Conservation (phyloP, 208 protist species). For the Trypanosoma theileri region DNA sequence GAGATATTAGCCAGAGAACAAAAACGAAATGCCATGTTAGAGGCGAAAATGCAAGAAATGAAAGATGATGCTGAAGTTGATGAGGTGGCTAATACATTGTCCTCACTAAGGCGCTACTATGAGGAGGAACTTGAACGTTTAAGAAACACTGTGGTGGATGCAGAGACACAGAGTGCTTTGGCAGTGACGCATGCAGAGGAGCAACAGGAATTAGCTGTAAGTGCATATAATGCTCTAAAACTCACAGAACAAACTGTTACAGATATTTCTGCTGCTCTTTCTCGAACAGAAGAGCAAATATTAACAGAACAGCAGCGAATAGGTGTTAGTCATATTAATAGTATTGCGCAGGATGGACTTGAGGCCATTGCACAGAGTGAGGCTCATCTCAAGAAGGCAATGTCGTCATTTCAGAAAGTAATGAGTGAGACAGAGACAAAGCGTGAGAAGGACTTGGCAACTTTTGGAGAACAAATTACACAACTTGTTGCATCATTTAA, state of each 20-base stretch:
- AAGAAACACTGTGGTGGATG: slow-evolving; percentile 30
- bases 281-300: slow-evolving; percentile 16
- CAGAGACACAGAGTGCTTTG: slow-evolving; percentile 27
- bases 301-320: neutral
- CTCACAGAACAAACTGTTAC: neutral
- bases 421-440: slow-evolving; percentile 8
- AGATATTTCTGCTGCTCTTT: slow-evolving; percentile 29
- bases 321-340: neutral
- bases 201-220: slow-evolving; percentile 14
- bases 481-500: slow-evolving; percentile 25
- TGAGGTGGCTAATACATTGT: slow-evolving; percentile 53
- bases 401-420: slow-evolving; percentile 20
- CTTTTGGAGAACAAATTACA: slow-evolving; percentile 24
- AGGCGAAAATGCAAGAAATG: slow-evolving; percentile 38
- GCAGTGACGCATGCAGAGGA: slow-evolving; percentile 21
- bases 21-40: slow-evolving; percentile 22
- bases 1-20: slow-evolving; percentile 41
- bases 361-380: slow-evolving; percentile 11
- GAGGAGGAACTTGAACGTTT: slow-evolving; percentile 39
- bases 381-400: slow-evolving; percentile 16
- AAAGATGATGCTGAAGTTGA: slow-evolving; percentile 59
- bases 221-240: neutral
- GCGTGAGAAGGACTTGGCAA: slow-evolving; percentile 10
- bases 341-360: neutral
- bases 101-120: slow-evolving; percentile 57